A percentile compares a stretch with the other conserved stretches of the same genome.
Evolutionary conservation across 1,284 basidiomycete species (phyloP).

Genomic region (Cryptococcus amylolentus): DNA sequence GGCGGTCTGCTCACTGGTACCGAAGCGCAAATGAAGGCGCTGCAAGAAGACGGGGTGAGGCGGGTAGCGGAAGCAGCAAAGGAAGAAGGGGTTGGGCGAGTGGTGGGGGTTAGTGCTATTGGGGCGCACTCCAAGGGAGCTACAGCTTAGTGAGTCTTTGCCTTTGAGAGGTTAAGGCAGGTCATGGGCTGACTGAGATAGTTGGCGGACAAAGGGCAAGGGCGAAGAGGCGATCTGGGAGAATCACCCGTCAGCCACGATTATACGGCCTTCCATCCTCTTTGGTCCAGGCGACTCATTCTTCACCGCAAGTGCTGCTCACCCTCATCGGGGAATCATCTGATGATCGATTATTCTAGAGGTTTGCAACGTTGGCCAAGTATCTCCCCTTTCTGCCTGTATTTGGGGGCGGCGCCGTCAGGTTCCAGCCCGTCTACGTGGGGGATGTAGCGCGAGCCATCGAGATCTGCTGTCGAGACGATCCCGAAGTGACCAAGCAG

Average conservation of each 20-base stretch:
- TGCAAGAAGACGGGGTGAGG: slow-evolving; percentile 63
- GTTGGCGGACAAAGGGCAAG: slow-evolving; percentile 60
- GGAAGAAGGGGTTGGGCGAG: slow-evolving; percentile 31
- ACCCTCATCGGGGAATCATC: background rate
- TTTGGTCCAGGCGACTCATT: slow-evolving; percentile 70
- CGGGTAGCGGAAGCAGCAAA: slow-evolving; percentile 52
- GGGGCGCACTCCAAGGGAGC: slow-evolving; percentile 36
- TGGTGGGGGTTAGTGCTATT: slow-evolving; percentile 42
- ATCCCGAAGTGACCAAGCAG: slow-evolving; percentile 47
- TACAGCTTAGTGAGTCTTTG: slow-evolving; percentile 40
- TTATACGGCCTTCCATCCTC: slow-evolving; percentile 65
- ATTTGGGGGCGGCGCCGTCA: slow-evolving; percentile 62
- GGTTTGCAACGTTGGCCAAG: slow-evolving; percentile 60
- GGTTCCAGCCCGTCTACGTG: slow-evolving; percentile 65
- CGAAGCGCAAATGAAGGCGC: slow-evolving; percentile 56
- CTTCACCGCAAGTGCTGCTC: slow-evolving; percentile 57
- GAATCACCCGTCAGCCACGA: slow-evolving; percentile 55
- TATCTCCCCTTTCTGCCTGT: slow-evolving; percentile 66
- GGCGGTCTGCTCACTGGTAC: slow-evolving; percentile 63
- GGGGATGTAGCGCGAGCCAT: slow-evolving; percentile 62
- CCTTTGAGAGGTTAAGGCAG: background rate
- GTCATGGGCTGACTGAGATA: slow-evolving; percentile 4
- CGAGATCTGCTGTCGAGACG: slow-evolving; percentile 57
- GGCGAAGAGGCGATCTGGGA: slow-evolving; percentile 57
- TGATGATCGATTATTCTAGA: slow-evolving; percentile 42